Conservation (phyloP, 495 filamentous ascomycete genomes). For the Penicillium samsonianum region DNA sequence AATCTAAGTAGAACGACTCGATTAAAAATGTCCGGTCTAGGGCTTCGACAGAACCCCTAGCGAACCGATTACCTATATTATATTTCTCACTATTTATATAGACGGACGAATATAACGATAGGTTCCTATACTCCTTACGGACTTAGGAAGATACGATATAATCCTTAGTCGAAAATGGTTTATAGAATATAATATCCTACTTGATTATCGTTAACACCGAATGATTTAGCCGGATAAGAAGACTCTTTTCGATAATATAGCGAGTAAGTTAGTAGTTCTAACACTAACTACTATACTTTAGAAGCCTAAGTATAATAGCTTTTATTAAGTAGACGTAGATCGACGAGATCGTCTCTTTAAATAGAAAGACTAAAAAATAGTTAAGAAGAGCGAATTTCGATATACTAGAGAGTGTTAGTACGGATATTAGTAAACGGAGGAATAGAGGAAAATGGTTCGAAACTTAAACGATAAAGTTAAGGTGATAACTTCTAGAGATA, state of each 20-base stretch:
- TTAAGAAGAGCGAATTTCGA: no score
- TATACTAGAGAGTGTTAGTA: no score
- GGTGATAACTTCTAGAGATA: no score
- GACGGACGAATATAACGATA: neutral
- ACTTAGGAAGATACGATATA: neutral
- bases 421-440: no score
- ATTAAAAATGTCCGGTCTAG: neutral
- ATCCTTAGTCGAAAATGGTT: neutral
- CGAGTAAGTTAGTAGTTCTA: neutral
- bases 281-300: no score
- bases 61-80: neutral
- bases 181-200: neutral
- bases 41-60: neutral
- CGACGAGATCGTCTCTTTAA: no score
- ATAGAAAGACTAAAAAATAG: no score
- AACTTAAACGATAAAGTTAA: no score
- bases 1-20: no score
- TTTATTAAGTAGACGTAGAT: no score
- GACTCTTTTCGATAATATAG: neutral
- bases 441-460: no score
- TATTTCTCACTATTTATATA: neutral
- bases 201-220: neutral
- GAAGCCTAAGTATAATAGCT: no score
- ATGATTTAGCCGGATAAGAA: neutral
- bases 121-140: neutral